Percentiles rank a stretch among this genome's conserved stretches.
These are phyloP conservation scores for Backusella luteola DNA, from an alignment of 192 early-diverging fungal genomes.

Conservation along the genomic window DNA sequence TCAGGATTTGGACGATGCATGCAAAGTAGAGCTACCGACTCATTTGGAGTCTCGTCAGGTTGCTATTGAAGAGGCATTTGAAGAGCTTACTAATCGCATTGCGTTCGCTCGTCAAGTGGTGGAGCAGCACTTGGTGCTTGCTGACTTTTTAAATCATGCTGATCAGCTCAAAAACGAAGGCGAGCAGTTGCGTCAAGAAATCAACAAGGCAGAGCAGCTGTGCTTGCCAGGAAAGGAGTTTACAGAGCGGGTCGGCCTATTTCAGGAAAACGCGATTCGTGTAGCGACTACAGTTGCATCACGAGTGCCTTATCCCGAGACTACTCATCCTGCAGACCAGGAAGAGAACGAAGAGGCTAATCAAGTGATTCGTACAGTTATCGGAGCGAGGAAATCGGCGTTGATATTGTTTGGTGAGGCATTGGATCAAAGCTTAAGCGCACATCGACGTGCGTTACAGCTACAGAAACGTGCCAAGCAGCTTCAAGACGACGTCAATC, in stretches of 20 bases:
- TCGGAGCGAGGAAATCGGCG: slow-evolving; percentile 15
- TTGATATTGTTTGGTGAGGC: slow-evolving; percentile 30
- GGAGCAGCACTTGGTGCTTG: slow-evolving; percentile 32
- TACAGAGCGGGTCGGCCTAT: slow-evolving; percentile 11
- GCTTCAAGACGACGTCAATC: slow-evolving; percentile 19
- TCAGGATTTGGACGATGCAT: slow-evolving; percentile 41
- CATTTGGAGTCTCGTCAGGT: slow-evolving; percentile 36
- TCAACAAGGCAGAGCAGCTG: slow-evolving; percentile 16
- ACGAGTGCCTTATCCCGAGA: slow-evolving; percentile 26
- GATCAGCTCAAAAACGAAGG: slow-evolving; percentile 24
- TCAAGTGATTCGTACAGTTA: slow-evolving; percentile 20
- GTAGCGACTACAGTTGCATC: slow-evolving; percentile 24
- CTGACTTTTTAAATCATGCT: slow-evolving; percentile 34
- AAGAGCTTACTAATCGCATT: slow-evolving; percentile 27
- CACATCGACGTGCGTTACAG: slow-evolving; percentile 25
- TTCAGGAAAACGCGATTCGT: slow-evolving; percentile 25
- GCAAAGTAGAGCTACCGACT: slow-evolving; percentile 30
- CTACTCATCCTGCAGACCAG: slow-evolving; percentile 10
- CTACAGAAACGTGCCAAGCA: slow-evolving; percentile 23
- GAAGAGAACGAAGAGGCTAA: slow-evolving; percentile 32
- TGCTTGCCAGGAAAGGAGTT: slow-evolving; percentile 13
- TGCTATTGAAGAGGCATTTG: slow-evolving; percentile 37
- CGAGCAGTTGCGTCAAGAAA: slow-evolving; percentile 19
- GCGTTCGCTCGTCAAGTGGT: slow-evolving; percentile 39
- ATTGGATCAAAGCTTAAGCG: slow-evolving; percentile 23